Evolutionary conservation across 495 filamentous ascomycete genomes (phyloP), one percentile per base, ranked within the genome.

Genomic region (Lophium mytilinum): DNA sequence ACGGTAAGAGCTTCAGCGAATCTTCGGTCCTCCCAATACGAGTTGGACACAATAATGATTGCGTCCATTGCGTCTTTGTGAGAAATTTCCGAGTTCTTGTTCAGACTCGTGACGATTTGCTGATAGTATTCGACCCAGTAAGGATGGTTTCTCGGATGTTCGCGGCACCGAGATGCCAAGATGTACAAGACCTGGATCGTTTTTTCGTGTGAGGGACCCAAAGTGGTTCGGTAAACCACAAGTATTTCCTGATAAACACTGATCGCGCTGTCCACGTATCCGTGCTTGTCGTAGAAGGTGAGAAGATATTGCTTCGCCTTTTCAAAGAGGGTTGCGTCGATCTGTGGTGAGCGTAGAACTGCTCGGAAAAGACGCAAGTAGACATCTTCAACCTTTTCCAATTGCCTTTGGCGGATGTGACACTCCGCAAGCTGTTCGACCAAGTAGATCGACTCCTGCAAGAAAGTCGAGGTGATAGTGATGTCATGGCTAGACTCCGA

Each of bases 51-150:
- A 37, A 61, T 40, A 14, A 57, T 51, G 30, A 61, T 52, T 5
- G 58, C 58, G 11, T 61, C 53, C 51, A 57, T 43, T 12, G 58
- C 58, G 33, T 61, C 53, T n/a, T 51, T 47, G 49, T 61, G 58
- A 46, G 53, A 61, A 18, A 57, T 21, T 30, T 56, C 45, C 1
- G 54, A 56, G 42, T 57, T 53, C 24, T 57, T 61, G 47, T 61
- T 61, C 46, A 61, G 34, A 11, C 5, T 48, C 0, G 40, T 52
- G 17, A 61, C 19, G 19, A 61, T 57, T 35, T 61, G 58, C 37
- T 49, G 58, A 21, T 61, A 61, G 40, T 61, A 61, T 37, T 61
- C 58, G 21, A 61, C 40, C 58, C 54, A 61, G 54, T 61, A 60
- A 9, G 57, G 57, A 34, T 60, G 57, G 18, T 55, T 55, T 17